A percentile compares a stretch with the other conserved stretches of the same genome.
Evolutionary conservation across 768 basidiomycete genomes (phyloP).

Genomic region (Tephrocybe sp.): DNA sequence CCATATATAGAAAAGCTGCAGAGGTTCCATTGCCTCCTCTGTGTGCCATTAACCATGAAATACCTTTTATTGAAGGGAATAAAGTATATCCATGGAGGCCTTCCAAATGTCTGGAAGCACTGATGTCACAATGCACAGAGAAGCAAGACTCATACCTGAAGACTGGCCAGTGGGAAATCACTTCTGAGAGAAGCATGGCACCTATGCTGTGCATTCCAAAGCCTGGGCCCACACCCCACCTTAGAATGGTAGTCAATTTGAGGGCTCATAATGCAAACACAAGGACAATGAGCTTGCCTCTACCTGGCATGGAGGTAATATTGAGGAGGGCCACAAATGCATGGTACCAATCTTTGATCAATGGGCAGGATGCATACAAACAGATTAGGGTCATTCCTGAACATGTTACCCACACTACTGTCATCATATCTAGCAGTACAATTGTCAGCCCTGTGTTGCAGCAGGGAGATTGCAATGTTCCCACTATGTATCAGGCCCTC

Average conservation of each 20-base stretch:
- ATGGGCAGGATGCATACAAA: slow-evolving; percentile 9
- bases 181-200: slow-evolving; percentile 29
- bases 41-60: slow-evolving; percentile 38
- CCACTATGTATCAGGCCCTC: neutral
- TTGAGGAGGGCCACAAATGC: neutral
- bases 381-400: slow-evolving; percentile 8
- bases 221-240: neutral
- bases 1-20: slow-evolving; percentile 22
- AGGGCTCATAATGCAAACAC: slow-evolving; percentile 1
- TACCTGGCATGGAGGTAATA: slow-evolving; percentile 2
- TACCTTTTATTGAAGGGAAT: slow-evolving; percentile 31
- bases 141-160: slow-evolving; percentile 29
- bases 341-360: neutral
- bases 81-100: slow-evolving; percentile 30
- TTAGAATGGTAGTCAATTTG: neutral
- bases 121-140: slow-evolving; percentile 27
- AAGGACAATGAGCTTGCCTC: slow-evolving; percentile 3
- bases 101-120: slow-evolving; percentile 36
- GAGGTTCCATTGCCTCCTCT: slow-evolving; percentile 36
- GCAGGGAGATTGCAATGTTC: neutral
- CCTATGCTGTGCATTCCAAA: slow-evolving; percentile 27
- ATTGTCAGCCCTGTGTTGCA: slow-evolving; percentile 1
- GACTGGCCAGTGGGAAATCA: slow-evolving; percentile 28
- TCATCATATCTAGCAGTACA: slow-evolving; percentile 10
- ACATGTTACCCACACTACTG: neutral